Conservation (phyloP, 176 grass and related monocot species). For the Oryza glaberrima region DNA sequence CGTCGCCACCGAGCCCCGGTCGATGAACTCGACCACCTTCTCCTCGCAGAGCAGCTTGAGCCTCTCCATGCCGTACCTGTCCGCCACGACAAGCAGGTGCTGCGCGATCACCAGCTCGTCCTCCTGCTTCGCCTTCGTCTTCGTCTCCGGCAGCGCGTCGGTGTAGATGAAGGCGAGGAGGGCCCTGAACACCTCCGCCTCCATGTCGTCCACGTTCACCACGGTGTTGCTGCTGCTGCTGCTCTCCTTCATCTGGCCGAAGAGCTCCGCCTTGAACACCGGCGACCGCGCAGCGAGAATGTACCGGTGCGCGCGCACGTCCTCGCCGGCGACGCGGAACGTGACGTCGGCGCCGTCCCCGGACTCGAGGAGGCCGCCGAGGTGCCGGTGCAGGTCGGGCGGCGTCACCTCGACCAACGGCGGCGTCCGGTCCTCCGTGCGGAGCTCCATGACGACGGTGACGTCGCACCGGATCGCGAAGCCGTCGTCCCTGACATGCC, state of each 20-base stretch:
- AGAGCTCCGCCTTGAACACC: too few relatives aligned
- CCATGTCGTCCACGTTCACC: too few relatives aligned
- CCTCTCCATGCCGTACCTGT: slow-evolving; percentile 18
- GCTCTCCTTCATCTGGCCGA: too few relatives aligned
- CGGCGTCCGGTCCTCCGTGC: too few relatives aligned
- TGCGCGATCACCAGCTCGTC: neutral
- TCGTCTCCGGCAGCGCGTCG: neutral
- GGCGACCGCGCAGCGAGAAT: slow-evolving; percentile 20
- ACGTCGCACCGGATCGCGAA: too few relatives aligned
- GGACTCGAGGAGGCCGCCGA: neutral
- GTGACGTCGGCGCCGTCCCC: slow-evolving; percentile 31
- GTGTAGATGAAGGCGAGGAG: too few relatives aligned
- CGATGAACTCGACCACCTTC: slow-evolving; percentile 3
- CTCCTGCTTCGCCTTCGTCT: neutral
- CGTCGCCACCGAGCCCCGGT: slow-evolving; percentile 20
- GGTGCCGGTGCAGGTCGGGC: too few relatives aligned
- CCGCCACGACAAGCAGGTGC: slow-evolving; percentile 8
- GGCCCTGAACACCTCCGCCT: too few relatives aligned
- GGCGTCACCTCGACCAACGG: too few relatives aligned
- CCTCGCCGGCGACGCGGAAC: slow-evolving; percentile 44
- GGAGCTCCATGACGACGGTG: too few relatives aligned
- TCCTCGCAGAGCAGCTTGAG: neutral
- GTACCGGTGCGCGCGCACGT: slow-evolving; percentile 31
- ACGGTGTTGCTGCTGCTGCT: too few relatives aligned
- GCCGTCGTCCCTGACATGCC: too few relatives aligned